Percentiles rank a stretch among this genome's conserved stretches.
phyloP scores from a whole-genome alignment of 441 rosid genomes.

The Erodium trifolium region DNA sequence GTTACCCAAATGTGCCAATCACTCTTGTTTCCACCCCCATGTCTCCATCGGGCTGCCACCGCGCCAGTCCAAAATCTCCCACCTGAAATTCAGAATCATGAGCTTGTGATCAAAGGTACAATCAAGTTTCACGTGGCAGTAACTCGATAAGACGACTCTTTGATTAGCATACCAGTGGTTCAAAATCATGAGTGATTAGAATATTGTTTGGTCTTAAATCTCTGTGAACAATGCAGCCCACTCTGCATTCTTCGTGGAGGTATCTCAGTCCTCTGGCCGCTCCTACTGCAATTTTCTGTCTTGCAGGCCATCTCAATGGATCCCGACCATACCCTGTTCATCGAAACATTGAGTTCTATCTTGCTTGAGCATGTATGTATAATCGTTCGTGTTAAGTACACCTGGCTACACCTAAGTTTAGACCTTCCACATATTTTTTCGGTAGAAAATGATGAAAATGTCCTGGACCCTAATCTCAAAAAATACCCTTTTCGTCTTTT shows the following conservation, averaged over 20 bases:
- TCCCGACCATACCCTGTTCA: conserved; percentile 51
- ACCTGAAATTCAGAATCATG: conserved; percentile 42
- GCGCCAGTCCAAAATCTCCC: conserved; percentile 96
- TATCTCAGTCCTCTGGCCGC: conserved; percentile 56
- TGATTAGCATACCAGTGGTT: conserved; percentile 62
- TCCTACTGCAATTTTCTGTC: conserved; percentile 69
- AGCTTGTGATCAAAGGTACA: not conserved
- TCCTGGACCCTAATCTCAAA: too few relatives aligned
- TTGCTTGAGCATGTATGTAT: not conserved
- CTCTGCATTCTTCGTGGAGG: conserved; percentile 99
- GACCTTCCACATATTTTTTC: too few relatives aligned
- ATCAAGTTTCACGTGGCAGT: not conserved
- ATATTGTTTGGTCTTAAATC: conserved; percentile 99
- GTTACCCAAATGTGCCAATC: conserved; percentile 95
- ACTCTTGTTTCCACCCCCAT: conserved; percentile 90
- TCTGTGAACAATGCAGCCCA: conserved; percentile 97
- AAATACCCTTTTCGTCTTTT: too few relatives aligned
- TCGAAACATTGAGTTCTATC: not conserved
- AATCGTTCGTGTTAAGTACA: too few relatives aligned
- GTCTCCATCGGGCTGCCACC: conserved; percentile 99
- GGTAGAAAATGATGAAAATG: too few relatives aligned
- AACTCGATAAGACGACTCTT: not conserved
- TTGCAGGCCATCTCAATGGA: conserved; percentile 75
- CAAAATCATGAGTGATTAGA: conserved; percentile 94
- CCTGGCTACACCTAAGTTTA: too few relatives aligned